phyloP scores from a whole-genome alignment of 2,329 filamentous ascomycete genomes.

The Dichotomopilus funicola region DNA sequence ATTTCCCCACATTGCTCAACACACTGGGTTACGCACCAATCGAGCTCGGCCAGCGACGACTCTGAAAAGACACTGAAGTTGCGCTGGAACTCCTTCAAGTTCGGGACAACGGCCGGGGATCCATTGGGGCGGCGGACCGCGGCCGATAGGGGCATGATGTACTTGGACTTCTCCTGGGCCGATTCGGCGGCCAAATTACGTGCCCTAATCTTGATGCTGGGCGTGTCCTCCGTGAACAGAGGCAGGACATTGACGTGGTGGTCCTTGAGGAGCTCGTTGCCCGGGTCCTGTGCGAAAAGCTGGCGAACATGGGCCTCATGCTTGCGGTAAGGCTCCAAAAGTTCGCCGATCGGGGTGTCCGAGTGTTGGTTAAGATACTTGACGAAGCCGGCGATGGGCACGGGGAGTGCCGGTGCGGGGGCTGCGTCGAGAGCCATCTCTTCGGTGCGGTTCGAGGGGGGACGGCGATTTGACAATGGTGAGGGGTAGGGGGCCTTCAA shows the following conservation, averaged over 20 bases:
- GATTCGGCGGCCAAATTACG: conserved; percentile 53
- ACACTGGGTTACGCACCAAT: conserved; percentile 50
- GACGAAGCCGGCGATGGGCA: conserved; percentile 38
- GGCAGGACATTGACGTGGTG: conserved; percentile 58
- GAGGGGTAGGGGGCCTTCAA: no score
- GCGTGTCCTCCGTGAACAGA: conserved; percentile 53
- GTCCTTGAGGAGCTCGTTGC: conserved; percentile 50
- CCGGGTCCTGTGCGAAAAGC: conserved; percentile 61
- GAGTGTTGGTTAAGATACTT: conserved; percentile 50
- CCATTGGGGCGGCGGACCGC: conserved; percentile 56
- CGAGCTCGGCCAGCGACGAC: conserved; percentile 64
- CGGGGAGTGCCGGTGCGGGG: conserved; percentile 38
- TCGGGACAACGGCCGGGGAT: conserved; percentile 60
- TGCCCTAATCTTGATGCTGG: conserved; percentile 54
- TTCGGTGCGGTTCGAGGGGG: background rate
- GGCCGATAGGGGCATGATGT: conserved; percentile 61
- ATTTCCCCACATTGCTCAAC: background rate
- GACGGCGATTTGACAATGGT: no score
- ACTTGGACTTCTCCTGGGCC: conserved; percentile 53
- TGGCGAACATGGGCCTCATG: conserved; percentile 62
- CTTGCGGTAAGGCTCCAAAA: conserved; percentile 59
- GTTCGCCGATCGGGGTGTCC: conserved; percentile 46
- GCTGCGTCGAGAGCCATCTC: conserved; percentile 35
- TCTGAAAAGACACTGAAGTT: conserved; percentile 83
- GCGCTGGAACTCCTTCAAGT: conserved; percentile 63